Evolutionary conservation across 306 rosid genomes (phyloP).

Genomic region (apple (Malus domestica)): DNA sequence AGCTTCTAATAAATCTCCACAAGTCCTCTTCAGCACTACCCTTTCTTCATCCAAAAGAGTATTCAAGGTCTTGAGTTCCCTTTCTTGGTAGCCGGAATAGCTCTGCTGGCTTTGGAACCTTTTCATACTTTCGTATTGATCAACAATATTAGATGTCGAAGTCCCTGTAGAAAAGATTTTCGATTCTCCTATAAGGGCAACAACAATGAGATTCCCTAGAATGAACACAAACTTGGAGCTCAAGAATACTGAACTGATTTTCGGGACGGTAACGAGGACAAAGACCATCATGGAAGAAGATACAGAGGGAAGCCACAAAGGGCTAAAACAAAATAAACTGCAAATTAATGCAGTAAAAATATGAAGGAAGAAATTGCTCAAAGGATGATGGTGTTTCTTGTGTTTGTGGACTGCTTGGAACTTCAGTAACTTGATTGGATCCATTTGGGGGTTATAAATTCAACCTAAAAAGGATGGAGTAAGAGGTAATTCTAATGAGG

Average conservation of each 20-base stretch:
- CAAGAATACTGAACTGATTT: constrained; percentile 10
- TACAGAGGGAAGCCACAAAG: constrained; percentile 29
- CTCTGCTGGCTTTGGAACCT: constrained; percentile 14
- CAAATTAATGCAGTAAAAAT: constrained; percentile 14
- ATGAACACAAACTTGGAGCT: constrained; percentile 41
- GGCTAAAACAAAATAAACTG: constrained; percentile 19
- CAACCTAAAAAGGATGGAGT: neutral
- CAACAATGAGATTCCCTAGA: constrained; percentile 39
- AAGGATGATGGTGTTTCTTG: constrained; percentile 10
- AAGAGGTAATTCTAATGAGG: neutral
- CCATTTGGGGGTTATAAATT: constrained; percentile 11
- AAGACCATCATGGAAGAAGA: constrained; percentile 19
- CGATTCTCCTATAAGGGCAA: constrained; percentile 39
- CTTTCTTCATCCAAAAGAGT: constrained; percentile 14
- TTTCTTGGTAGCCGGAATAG: constrained; percentile 14
- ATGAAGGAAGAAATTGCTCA: constrained; percentile 17
- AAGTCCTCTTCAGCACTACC: neutral
- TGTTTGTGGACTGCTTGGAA: constrained; percentile 14
- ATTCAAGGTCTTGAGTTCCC: neutral
- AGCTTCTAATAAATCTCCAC: constrained; percentile 15
- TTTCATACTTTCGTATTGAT: constrained; percentile 35
- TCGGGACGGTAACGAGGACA: constrained; percentile 14
- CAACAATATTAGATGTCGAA: constrained; percentile 29
- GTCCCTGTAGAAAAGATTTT: constrained; percentile 38
- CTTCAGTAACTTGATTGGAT: constrained; percentile 19